These are phyloP conservation scores for Rhodotorula sp. DNA, from an alignment of 1,284 basidiomycete genomes.

Conservation along the genomic window DNA sequence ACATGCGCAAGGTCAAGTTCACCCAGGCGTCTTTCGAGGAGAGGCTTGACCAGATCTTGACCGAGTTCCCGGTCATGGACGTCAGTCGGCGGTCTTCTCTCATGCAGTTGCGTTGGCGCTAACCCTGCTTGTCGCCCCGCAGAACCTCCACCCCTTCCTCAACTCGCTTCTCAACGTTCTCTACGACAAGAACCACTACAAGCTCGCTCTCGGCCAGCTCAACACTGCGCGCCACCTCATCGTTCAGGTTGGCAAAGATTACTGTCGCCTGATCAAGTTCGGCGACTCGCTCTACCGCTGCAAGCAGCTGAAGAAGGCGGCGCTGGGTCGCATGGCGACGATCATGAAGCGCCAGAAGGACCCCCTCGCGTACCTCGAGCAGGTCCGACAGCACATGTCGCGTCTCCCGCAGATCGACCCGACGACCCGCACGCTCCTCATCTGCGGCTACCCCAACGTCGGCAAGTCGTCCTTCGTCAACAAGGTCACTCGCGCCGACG, in stretches of 20 bases:
- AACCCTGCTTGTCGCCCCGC: neutral
- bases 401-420: slow-evolving; percentile 94
- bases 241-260: slow-evolving; percentile 92
- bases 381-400: slow-evolving; percentile 94
- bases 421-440: slow-evolving; percentile 90
- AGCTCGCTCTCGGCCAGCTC: slow-evolving; percentile 90
- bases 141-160: slow-evolving; percentile 94
- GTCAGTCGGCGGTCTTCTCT: slow-evolving; percentile 52
- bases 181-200: slow-evolving; percentile 99
- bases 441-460: slow-evolving; percentile 96
- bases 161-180: slow-evolving; percentile 91
- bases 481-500: slow-evolving; percentile 94
- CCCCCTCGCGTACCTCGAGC: slow-evolving; percentile 90
- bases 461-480: slow-evolving; percentile 97
- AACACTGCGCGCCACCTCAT: slow-evolving; percentile 90
- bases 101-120: neutral
- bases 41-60: slow-evolving; percentile 88
- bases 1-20: slow-evolving; percentile 99
- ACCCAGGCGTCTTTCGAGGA: slow-evolving; percentile 97
- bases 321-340: slow-evolving; percentile 94
- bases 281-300: slow-evolving; percentile 93
- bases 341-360: slow-evolving; percentile 97
- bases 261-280: slow-evolving; percentile 89
- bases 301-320: slow-evolving; percentile 93
- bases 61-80: slow-evolving; percentile 95